Evolutionary conservation across 2,329 filamentous ascomycete genomes (phyloP), one percentile per base, ranked within the genome.

Genomic region (Rutstroemia sp.): DNA sequence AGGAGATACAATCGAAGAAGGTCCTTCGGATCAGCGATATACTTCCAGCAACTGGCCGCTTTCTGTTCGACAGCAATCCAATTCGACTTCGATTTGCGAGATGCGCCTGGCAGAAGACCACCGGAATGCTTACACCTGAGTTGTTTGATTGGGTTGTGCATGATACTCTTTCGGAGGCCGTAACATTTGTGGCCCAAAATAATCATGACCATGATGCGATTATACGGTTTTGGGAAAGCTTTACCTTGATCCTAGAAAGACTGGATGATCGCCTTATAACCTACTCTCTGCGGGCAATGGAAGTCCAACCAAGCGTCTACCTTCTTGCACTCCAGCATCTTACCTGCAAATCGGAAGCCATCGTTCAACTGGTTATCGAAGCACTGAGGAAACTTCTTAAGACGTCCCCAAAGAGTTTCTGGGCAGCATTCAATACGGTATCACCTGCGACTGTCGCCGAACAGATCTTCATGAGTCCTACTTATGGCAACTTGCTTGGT

Each of bases 121-220:
- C 82, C 12, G 75, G 78, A 23, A 42, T 48, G 19, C 78, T 95
- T 51, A 83, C 85, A 0, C 76, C 80, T 9, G 78, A 83, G 38
- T 88, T 94, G 61, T 97, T 96, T 68, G 88, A 96, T 45, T 95
- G 88, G 86, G 88, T 89, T 10, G 83, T 96, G 42, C 84, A 85
- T 60, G 86, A 88, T 59, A 84, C 86, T 37, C 76, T 97, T 17
- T 74, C 84, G 39, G 76, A 79, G 55, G 84, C 84, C 7, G 83
- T 96, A 58, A 74, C 79, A 50, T 76, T 79, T 27, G 83, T 87
- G 2, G 79, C 81, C 2, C 58, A 78, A 76, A 54, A 79, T 79
- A 21, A 70, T 76, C 16, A 76, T 77, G 60, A 62, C 73, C 71
- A 51, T 65, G 71, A 47, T 65, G 72, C 77, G 50, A 80, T 95